These are phyloP conservation scores for Chalaropsis ovoidea DNA, from an alignment of 2,329 filamentous ascomycete genomes.

Conservation along the genomic window DNA sequence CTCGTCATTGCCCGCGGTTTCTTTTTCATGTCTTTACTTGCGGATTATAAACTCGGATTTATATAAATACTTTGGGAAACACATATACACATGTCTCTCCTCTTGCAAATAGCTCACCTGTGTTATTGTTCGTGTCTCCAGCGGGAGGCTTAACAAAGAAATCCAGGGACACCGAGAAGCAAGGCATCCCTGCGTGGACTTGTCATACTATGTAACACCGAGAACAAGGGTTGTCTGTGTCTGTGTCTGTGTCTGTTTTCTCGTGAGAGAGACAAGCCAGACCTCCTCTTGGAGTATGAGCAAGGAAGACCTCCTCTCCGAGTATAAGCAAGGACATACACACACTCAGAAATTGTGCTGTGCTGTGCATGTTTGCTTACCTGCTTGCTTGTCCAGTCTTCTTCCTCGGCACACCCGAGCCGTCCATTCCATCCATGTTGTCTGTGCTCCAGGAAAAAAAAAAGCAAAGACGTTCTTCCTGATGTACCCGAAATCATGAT, in stretches of 20 bases:
- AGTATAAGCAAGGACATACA: no score
- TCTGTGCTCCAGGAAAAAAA: slow-evolving; percentile 1
- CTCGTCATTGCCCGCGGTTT: background rate
- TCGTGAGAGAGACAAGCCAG: background rate
- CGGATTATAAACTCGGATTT: slow-evolving; percentile 2
- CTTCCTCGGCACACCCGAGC: background rate
- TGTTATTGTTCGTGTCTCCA: no score
- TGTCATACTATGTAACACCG: background rate
- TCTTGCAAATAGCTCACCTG: background rate
- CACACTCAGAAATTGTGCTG: no score
- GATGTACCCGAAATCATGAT: slow-evolving; percentile 6
- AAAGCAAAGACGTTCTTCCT: slow-evolving; percentile 6
- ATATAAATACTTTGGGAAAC: background rate
- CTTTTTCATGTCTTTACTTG: slow-evolving; percentile 9
- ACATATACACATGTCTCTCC: background rate
- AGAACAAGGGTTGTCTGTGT: background rate
- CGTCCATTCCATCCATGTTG: background rate
- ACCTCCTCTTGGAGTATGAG: no score
- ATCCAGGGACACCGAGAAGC: background rate
- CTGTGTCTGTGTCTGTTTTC: background rate
- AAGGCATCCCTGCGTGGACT: background rate
- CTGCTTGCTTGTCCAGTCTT: no score
- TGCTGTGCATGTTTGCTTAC: no score
- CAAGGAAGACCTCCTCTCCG: no score
- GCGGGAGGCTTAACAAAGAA: background rate